Base-by-base conservation (phyloP, 1,284 basidiomycete genomes). In the Puccinia novopanici region DNA sequence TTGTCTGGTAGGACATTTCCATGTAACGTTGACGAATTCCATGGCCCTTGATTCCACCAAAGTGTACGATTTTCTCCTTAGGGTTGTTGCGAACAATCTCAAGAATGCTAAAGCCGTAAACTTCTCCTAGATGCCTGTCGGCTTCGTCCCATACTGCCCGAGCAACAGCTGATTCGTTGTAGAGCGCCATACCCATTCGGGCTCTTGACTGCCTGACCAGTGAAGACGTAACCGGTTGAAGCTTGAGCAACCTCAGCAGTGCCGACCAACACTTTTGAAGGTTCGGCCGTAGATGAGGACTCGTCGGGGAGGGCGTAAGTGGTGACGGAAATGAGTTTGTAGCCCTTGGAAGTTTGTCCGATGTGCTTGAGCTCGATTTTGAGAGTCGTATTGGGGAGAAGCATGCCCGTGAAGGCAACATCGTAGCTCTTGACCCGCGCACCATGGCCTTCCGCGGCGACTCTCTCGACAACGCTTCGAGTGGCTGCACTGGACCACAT, bases 131-230 rank as follows among this genome's bases (percentile, higher is more conserved):
- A 86, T 99, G 96, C 34, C 90, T 90, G 85, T 99, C 96, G 75
- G 96, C 96, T 80, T 92, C 92, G 82, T 99, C 95, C 96, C 96
- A 99, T 78, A 98, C 95, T 68, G 93, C 92, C 83, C 92, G 92
- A 82, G 96, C 97, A 54, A 95, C 94, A 59, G 93, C 91, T 15
- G 94, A 98, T 83, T 88, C 90, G 86, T 91, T 92, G 89, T 98
- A 99, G 3, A 99, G 90, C 84, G 98, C 95, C 95, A 99, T 98
- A 57, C 97, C 96, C 96, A 99, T 99, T 54, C 94, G 70, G 92
- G 91, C 87, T 99, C 96, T 87, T 99, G 97, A 34, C 95, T 98
- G 79, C 96, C 86, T 99, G 96, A 72, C 96, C 96, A 76, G 96
- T 99, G 89, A 98, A 98, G 85, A 98, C 94, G 84, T 98, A 98